Evolutionary conservation across 805 yeast species (phyloP).

Genomic region (Metschnikowia colocasiae): DNA sequence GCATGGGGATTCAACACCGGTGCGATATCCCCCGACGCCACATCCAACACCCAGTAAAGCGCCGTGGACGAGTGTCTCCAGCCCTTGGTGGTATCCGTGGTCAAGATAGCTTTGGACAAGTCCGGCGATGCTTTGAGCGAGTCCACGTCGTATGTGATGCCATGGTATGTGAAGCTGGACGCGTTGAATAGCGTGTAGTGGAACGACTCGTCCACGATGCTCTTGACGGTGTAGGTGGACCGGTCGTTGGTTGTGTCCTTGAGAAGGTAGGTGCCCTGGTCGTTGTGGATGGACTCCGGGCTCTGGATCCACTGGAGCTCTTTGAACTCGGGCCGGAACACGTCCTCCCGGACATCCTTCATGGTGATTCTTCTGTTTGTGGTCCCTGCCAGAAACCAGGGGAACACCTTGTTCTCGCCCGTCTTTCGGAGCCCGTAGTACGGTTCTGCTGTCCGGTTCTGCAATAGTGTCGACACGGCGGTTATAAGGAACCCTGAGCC

Average conservation of each 20-base stretch:
- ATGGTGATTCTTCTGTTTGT: slow-evolving; percentile 27
- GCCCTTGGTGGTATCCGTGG: slow-evolving; percentile 58
- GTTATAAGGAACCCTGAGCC: slow-evolving; percentile 31
- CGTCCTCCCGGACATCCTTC: slow-evolving; percentile 45
- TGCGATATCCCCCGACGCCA: slow-evolving; percentile 11
- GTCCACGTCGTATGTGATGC: slow-evolving; percentile 44
- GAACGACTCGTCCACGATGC: slow-evolving; percentile 43
- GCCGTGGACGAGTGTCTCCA: slow-evolving; percentile 20
- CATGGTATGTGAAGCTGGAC: slow-evolving; percentile 39
- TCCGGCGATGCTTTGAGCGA: slow-evolving; percentile 64
- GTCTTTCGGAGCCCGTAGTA: neutral
- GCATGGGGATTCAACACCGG: slow-evolving; percentile 13
- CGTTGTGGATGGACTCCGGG: slow-evolving; percentile 47
- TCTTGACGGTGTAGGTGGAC: slow-evolving; percentile 53
- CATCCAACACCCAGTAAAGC: slow-evolving; percentile 20
- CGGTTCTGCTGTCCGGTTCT: neutral
- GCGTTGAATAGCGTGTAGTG: slow-evolving; percentile 49
- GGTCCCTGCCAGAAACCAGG: slow-evolving; percentile 9
- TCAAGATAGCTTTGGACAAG: slow-evolving; percentile 53
- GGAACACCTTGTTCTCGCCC: slow-evolving; percentile 7
- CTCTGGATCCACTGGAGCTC: slow-evolving; percentile 68
- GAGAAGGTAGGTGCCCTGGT: slow-evolving; percentile 63
- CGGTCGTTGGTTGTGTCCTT: slow-evolving; percentile 34
- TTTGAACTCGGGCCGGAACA: slow-evolving; percentile 50
- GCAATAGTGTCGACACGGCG: slow-evolving; percentile 9